Evolutionary conservation across 2,329 filamentous ascomycete species (phyloP), one percentile per base, ranked within the genome.

Genomic region (Fusarium luffae): DNA sequence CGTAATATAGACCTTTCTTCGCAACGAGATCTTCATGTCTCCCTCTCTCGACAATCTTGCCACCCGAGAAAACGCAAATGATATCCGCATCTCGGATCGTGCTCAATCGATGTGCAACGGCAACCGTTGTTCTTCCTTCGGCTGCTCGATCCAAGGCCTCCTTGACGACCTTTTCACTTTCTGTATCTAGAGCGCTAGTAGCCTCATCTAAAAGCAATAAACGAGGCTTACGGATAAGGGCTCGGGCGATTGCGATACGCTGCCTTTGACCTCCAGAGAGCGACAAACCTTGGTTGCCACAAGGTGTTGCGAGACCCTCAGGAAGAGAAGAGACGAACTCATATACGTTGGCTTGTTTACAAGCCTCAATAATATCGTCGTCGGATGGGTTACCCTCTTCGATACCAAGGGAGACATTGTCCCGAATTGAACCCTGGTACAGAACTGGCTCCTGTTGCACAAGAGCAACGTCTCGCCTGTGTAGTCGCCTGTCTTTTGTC

Each of bases 161-260:
- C 75, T 92, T 90, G 12, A 93, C 88, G 2, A 90, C 80, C 66
- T 85, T 86, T 75, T 93, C 91, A 1, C 86, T 89, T 72, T 90
- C 86, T 0, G 88, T 89, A 68, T 93, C 90, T 0, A 93, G 82
- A 0, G 82, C 82, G 21, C 80, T 82, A 0, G 92, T 94, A 2
- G 92, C 92, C 78, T 94, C 92, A 72, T 94, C 92, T 1, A 94
- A 82, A 8, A 94, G 85, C 5, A 94, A 79, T 3, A 94, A 87
- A 1, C 83, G 81, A 0, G 91, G 91, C 52, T 88, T 82, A 47
- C 90, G 88, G 55, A 93, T 84, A 28, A 93, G 89, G 13, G 89
- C 89, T 10, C 92, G 84, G 0, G 91, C 92, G 66, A 94, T 93
- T 11, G 91, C 90, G 34, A 93, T 86, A 23, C 90, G 87, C 76